Evolutionary conservation across 2,329 filamentous ascomycete species (phyloP).

Genomic region (Aureobasidium sp.): DNA sequence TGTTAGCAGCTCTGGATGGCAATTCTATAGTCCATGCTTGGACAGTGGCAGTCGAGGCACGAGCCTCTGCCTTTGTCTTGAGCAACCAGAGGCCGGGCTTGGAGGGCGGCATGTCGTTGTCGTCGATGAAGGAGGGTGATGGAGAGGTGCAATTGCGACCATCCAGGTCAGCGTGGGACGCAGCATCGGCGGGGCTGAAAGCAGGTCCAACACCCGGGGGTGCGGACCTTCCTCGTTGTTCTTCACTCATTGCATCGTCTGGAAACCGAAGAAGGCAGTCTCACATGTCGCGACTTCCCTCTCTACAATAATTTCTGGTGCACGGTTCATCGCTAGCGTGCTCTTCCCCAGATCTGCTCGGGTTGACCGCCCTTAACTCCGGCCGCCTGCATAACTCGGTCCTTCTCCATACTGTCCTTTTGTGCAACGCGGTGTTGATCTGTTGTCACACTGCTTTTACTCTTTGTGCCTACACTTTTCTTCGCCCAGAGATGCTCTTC

Average conservation of each 20-base stretch:
- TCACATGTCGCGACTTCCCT: conserved; percentile 2
- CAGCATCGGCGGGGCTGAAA: conserved; percentile 3
- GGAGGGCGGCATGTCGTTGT: conserved; percentile 13
- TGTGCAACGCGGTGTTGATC: conserved; percentile 14
- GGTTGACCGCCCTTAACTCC: neutral
- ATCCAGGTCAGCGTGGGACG: neutral
- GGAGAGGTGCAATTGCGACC: neutral
- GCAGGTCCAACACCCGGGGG: conserved; percentile 14
- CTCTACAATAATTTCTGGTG: conserved; percentile 8
- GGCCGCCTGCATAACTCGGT: conserved; percentile 9
- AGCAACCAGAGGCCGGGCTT: conserved; percentile 33
- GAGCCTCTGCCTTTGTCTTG: conserved; percentile 45
- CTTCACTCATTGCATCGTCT: conserved; percentile 15
- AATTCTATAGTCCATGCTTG: conserved; percentile 65
- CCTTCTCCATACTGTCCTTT: neutral
- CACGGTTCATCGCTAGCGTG: conserved; percentile 11
- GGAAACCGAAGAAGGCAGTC: neutral
- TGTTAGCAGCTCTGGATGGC: conserved; percentile 64
- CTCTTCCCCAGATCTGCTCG: conserved; percentile 10
- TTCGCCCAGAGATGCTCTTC: neutral
- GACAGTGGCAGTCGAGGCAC: conserved; percentile 44
- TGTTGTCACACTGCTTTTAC: neutral
- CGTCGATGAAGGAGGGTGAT: conserved; percentile 17
- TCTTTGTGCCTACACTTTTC: neutral
- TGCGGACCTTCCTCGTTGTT: conserved; percentile 15